Base-by-base conservation (phyloP, 2,329 filamentous ascomycete genomes). In the Microthyrium microscopicum region DNA sequence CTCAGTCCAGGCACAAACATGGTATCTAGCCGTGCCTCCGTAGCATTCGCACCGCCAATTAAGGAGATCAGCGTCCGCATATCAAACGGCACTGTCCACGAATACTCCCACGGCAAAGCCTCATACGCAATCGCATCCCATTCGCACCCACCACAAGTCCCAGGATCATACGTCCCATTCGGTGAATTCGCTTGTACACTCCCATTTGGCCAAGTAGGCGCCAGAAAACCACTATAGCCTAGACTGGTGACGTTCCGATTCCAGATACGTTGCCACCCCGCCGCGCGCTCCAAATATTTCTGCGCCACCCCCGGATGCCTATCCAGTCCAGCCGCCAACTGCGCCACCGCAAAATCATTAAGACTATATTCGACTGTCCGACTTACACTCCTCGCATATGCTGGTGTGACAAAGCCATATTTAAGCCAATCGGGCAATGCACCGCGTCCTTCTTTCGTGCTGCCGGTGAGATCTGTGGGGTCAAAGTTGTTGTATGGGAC, bases 211-310 rank as follows among this genome's bases (percentile, higher is more conserved):
- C 56, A 52, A n/a, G 70, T 61, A 1, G 76, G 76, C 0, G 73
- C 73, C 4, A 80, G 54, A 46, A 81, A 81, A 1, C 76, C 76
- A 0, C 55, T 62, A 50, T 76, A 77, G 4, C 64, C 66, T 0
- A 75, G 58, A 0, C 68, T 68, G 1, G 56, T 58, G 29, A 69
- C 61, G 29, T 66, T 48, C 0, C 62, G 46, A 46, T 80, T 73
- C 74, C 73, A 81, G 41, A 79, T 73, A 45, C 77, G 78, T 13
- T 70, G 63, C 77, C 77, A 82, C 44, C 78, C 74, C 7, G 64
- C 59, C 1, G 72, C 76, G 6, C 75, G 66, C 29, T 64, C 55
- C 18, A 78, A 56, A 42, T 80, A 81, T 34, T 61, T 73, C 3
- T 53, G 40, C 4, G 67, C 65, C 26, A 74, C 68, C 1, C 53